These are phyloP conservation scores for Lyophyllum semitale DNA, from an alignment of 768 basidiomycete genomes.

Conservation along the genomic window DNA sequence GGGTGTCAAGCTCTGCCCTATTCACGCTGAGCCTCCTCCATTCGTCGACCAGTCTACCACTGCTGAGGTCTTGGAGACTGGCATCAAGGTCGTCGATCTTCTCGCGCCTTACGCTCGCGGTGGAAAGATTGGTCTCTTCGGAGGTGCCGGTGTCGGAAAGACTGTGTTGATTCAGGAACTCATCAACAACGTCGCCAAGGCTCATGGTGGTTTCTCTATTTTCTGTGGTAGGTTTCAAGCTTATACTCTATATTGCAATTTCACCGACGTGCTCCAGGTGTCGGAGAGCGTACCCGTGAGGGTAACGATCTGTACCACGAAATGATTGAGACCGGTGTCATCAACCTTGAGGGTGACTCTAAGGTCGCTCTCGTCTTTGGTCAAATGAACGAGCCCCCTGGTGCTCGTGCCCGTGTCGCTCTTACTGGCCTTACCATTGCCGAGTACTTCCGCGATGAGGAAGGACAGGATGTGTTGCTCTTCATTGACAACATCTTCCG, in stretches of 20 bases:
- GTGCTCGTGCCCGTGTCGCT: constrained; percentile 99
- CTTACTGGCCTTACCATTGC: constrained; percentile 99
- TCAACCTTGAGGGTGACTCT: constrained; percentile 99
- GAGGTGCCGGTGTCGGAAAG: constrained; percentile 99
- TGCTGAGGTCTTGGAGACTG: constrained; percentile 98
- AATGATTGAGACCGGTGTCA: constrained; percentile 99
- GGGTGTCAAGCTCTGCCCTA: constrained; percentile 88
- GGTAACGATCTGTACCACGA: constrained; percentile 99
- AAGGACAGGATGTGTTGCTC: constrained; percentile 99
- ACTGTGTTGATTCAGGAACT: constrained; percentile 99
- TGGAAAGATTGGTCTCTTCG: constrained; percentile 99
- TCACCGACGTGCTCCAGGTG: constrained; percentile 56
- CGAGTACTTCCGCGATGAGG: constrained; percentile 99
- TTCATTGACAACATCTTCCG: constrained; percentile 99
- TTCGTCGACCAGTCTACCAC: constrained; percentile 99
- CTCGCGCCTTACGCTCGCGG: constrained; percentile 99
- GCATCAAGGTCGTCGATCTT: constrained; percentile 99
- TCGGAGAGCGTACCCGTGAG: constrained; percentile 99
- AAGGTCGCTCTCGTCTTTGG: constrained; percentile 99
- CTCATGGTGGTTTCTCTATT: constrained; percentile 99
- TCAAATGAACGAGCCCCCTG: constrained; percentile 99
- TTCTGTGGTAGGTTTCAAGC: constrained; percentile 75
- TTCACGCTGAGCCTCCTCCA: constrained; percentile 95
- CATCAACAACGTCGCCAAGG: constrained; percentile 99
- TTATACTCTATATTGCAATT: not conserved